Conservation (phyloP, 352 stramenopile genomes). For the Globisporangium paddicum region DNA sequence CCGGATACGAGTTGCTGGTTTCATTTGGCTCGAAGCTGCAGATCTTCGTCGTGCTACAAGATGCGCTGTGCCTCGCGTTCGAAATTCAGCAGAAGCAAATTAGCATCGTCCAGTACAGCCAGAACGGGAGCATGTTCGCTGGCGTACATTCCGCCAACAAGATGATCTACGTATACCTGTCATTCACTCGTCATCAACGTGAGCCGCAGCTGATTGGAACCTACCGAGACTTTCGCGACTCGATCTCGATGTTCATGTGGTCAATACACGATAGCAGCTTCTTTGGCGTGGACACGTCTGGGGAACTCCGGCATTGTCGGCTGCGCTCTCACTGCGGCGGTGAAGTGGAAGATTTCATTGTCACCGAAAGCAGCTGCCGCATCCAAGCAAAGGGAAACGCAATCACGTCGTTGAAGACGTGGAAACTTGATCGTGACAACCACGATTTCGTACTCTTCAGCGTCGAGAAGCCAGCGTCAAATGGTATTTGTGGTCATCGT, state of each 20-base stretch:
- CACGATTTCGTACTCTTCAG: constrained; percentile 57
- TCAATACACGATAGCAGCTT: constrained; percentile 47
- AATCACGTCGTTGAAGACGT: constrained; percentile 23
- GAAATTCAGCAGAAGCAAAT: constrained; percentile 62
- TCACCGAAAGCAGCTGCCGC: constrained; percentile 20
- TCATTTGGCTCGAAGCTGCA: constrained; percentile 49
- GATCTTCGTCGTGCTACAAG: constrained; percentile 58
- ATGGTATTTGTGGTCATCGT: not conserved
- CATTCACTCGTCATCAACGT: constrained; percentile 30
- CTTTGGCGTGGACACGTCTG: constrained; percentile 28
- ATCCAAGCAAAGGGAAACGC: constrained; percentile 18
- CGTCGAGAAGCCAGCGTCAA: constrained; percentile 24
- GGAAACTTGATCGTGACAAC: constrained; percentile 31
- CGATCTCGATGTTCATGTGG: constrained; percentile 35
- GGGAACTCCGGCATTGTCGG: constrained; percentile 38
- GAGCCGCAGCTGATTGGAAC: constrained; percentile 45
- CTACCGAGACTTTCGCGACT: constrained; percentile 40
- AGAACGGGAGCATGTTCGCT: constrained; percentile 46
- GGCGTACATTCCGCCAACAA: constrained; percentile 34
- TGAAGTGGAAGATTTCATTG: constrained; percentile 42
- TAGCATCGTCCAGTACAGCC: constrained; percentile 54
- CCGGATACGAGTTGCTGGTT: constrained; percentile 46
- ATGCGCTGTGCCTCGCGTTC: constrained; percentile 54
- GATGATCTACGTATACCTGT: constrained; percentile 47
- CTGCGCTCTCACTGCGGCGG: constrained; percentile 23